Evolutionary conservation across 768 basidiomycete genomes (phyloP), one percentile per base, ranked within the genome.

Genomic region (Gautieria morchelliformis): DNA sequence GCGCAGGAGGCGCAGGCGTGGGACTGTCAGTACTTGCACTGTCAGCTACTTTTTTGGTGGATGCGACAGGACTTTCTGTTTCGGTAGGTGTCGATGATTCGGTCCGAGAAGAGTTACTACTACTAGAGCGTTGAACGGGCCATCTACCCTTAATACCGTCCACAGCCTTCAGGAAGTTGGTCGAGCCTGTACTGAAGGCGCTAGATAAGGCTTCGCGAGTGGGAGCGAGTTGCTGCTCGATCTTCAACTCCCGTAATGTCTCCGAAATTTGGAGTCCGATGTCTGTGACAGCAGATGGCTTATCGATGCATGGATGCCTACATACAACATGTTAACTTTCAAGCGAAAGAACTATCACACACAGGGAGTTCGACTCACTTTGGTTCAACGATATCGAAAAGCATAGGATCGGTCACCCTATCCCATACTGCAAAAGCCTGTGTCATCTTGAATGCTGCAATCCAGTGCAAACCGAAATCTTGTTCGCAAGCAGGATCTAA

Each of bases 361-460:
- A 22, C 2, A 27, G 27, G 27, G 33, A 41, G 22, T 35, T 19
- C 41, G 24, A 67, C 74, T 27, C 60, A 93, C 92, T 89, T 77
- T 37, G 95, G 89, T 68, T 99, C 96, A 54, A 95, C 81, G 49
- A 98, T 89, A 67, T 99, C 96, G 66, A 99, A 99, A 11, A 98
- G 71, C 60, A 92, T 74, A 1, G 92, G 87, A 69, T 99, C 96
- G 1, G 96, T 98, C 41, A 84, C 81, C 46, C 81, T 75, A 51
- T 97, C 83, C 96, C 96, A 99, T 3, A 91, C 81, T 54, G 87
- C 83, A 68, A 84, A 94, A 0, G 93, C 93, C 62, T 85, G 82
- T 27, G 95, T 94, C 62, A 77, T 78, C 69, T 82, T 88, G 72
- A 98, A 96, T 63, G 92, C 91, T 1, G 82, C 73, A 24, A 97